Base-by-base conservation (phyloP, 768 basidiomycete genomes). In the Asterophora parasitica region DNA sequence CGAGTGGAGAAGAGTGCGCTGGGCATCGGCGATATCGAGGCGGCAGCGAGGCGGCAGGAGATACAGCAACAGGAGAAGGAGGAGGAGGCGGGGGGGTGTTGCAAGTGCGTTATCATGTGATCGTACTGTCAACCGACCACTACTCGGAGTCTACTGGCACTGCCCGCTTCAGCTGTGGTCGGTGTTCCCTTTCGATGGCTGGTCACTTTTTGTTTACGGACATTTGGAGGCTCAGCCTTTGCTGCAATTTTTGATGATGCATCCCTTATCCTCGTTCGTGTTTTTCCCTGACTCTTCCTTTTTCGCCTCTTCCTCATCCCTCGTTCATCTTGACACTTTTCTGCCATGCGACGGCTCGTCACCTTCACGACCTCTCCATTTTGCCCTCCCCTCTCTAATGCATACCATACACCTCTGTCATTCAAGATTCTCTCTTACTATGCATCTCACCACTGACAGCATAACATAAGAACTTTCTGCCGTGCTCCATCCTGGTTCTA, bases 91-190 rank as follows among this genome's bases (percentile, higher is more conserved):
- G 77, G 72, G 26, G 82, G 84, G 32, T 90, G 88, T 61, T 91
- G 88, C 74, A 86, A 83, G 67, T 91, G 88, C 67, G 68, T 87
- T 56, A 76, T 91, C 63, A 91, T 91, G 88, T 91, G 79, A 88
- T 52, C 40, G 30, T 36, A 35, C 48, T n/a, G n/a, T n/a, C n/a
- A n/a, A n/a, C n/a, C n/a, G n/a, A n/a, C n/a, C n/a, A n/a, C n/a
- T n/a, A n/a, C n/a, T n/a, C n/a, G n/a, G n/a, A 16, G 12, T 26
- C 20, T 41, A 17, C 50, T 16, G 4, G n/a, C 11, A 32, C 28
- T 40, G n/a, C 16, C n/a, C 23, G 19, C 23, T 17, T 16, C n/a
- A 28, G 20, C 10, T 11, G 37, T 15, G 31, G 11, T 10, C 12
- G 4, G 6, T 8, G 8, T 31, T 31, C 30, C 30, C 9, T 31